Percentiles rank a stretch among this genome's conserved stretches.
These are phyloP conservation scores for Mortierella hygrophila DNA, from an alignment of 192 early-diverging fungal genomes.

Conservation along the genomic window DNA sequence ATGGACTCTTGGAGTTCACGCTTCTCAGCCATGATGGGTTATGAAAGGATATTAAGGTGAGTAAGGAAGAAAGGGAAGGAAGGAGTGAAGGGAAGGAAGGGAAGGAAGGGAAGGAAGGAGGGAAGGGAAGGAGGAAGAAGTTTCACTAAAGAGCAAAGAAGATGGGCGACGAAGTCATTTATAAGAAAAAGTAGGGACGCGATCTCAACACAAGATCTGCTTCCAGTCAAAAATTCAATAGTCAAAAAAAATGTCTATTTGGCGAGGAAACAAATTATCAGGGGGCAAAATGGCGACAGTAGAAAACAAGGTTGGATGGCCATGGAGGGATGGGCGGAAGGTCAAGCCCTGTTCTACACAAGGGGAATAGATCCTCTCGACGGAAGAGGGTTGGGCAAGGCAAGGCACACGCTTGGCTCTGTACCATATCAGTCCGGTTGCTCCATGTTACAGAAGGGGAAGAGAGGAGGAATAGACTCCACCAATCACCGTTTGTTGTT, in stretches of 20 bases:
- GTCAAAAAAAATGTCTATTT: background rate
- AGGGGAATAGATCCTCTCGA: background rate
- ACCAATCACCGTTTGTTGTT: background rate
- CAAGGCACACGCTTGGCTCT: background rate
- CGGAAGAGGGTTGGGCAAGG: background rate
- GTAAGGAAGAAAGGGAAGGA: background rate
- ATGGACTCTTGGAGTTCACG: background rate
- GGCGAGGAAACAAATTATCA: background rate
- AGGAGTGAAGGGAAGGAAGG: background rate
- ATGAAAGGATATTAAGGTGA: background rate
- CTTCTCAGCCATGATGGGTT: conserved; percentile 13
- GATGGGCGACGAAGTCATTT: background rate
- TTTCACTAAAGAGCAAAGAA: conserved; percentile 13
- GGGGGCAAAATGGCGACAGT: background rate
- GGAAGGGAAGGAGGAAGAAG: background rate
- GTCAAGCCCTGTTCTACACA: background rate
- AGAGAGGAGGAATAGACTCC: background rate
- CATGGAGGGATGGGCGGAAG: background rate
- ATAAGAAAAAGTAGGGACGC: background rate
- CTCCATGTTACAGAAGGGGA: background rate
- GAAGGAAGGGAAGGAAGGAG: background rate
- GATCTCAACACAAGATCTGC: background rate
- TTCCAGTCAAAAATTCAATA: background rate
- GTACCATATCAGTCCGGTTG: background rate
- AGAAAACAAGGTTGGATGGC: background rate